Percentiles rank a stretch among this genome's conserved stretches.
Evolutionary conservation across 2,329 filamentous ascomycete genomes (phyloP).

Genomic region (Aspergillus ruber): DNA sequence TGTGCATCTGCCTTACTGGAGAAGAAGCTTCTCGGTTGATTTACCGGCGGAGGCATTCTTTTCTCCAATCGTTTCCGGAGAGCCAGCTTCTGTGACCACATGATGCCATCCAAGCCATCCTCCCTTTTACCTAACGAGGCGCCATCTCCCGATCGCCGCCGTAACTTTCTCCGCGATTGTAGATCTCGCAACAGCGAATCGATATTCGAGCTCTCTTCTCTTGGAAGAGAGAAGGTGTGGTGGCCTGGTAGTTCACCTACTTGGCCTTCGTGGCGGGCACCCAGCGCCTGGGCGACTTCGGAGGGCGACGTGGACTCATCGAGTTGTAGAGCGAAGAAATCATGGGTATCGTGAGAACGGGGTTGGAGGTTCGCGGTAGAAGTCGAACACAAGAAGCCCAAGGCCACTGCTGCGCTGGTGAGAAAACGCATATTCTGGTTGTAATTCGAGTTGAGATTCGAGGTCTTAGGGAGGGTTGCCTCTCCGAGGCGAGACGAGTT

Average conservation of each 20-base stretch:
- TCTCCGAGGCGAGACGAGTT: conserved; percentile 11
- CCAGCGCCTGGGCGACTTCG: conserved; percentile 62
- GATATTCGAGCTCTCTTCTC: conserved; percentile 50
- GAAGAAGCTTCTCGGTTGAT: conserved; percentile 37
- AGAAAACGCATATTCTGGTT: conserved; percentile 17
- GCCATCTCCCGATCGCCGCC: conserved; percentile 35
- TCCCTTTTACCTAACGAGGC: conserved; percentile 14
- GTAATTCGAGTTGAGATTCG: not conserved
- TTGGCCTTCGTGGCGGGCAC: conserved; percentile 71
- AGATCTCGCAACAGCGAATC: conserved; percentile 47
- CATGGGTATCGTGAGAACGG: conserved; percentile 70
- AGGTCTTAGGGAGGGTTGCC: not conserved
- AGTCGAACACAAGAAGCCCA: conserved; percentile 36
- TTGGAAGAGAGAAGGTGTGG: conserved; percentile 72
- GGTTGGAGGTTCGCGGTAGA: conserved; percentile 44
- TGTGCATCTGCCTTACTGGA: conserved; percentile 31
- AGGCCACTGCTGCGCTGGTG: conserved; percentile 15
- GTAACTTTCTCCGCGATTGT: conserved; percentile 56
- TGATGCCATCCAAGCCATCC: conserved; percentile 64
- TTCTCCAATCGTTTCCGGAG: conserved; percentile 58
- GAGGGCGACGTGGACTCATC: conserved; percentile 60
- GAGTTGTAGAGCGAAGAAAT: conserved; percentile 91
- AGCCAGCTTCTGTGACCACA: conserved; percentile 73
- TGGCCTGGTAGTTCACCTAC: conserved; percentile 73
- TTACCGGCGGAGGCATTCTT: conserved; percentile 38